Conservation (phyloP, 345 rosid genomes). For the Populus euphratica region DNA sequence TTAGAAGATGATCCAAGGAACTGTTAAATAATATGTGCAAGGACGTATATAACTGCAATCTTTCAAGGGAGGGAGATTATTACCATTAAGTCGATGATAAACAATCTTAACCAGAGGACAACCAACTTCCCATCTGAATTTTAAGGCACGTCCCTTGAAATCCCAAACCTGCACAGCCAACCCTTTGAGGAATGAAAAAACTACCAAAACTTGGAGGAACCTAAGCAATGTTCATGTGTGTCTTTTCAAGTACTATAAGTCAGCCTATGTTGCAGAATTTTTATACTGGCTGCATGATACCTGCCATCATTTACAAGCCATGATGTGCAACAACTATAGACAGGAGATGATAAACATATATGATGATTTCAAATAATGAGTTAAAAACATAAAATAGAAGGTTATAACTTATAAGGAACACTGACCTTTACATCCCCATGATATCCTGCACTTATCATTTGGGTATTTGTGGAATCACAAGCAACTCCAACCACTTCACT, state of each 20-base stretch:
- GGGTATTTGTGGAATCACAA: constrained; percentile 87
- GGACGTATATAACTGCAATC: neutral
- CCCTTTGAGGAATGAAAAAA: constrained; percentile 5
- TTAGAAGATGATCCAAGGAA: constrained; percentile 12
- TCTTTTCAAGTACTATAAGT: neutral
- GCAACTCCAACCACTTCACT: constrained; percentile 90
- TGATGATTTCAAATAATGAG: neutral
- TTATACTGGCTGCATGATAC: neutral
- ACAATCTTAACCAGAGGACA: constrained; percentile 70
- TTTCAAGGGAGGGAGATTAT: neutral
- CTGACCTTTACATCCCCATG: constrained; percentile 81
- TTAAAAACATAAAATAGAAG: neutral
- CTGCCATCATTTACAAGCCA: neutral
- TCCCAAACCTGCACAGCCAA: constrained; percentile 76
- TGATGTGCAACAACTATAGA: neutral
- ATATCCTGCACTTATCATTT: constrained; percentile 91
- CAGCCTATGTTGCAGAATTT: neutral
- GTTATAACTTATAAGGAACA: neutral
- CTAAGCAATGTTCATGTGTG: neutral
- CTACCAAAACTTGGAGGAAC: constrained; percentile 2
- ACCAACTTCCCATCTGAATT: constrained; percentile 80
- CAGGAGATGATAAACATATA: neutral
- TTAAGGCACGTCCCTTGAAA: constrained; percentile 67
- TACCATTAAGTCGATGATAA: constrained; percentile 77
- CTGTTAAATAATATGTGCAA: neutral